These are phyloP conservation scores for Pythium pyrilobum DNA, from an alignment of 352 stramenopile species.

Conservation along the genomic window DNA sequence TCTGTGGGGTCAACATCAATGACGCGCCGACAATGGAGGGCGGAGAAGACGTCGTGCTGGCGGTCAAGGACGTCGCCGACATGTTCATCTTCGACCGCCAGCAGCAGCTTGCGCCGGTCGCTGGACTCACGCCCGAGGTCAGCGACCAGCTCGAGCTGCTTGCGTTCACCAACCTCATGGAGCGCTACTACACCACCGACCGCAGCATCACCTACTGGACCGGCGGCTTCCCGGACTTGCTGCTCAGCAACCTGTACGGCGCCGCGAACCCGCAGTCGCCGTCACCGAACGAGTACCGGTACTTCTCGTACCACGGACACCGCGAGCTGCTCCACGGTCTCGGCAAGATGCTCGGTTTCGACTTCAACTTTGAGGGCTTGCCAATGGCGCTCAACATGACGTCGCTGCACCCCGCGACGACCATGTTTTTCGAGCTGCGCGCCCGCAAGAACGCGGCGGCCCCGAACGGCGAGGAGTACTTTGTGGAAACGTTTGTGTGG, in stretches of 20 bases:
- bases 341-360: conserved; percentile 74
- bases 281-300: conserved; percentile 52
- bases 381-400: conserved; percentile 61
- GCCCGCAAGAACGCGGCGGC: conserved; percentile 16
- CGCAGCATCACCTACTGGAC: conserved; percentile 82
- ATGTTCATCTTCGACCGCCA: conserved; percentile 82
- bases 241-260: conserved; percentile 54
- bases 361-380: conserved; percentile 67
- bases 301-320: conserved; percentile 81
- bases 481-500: conserved; percentile 74
- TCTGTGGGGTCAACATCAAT: conserved; percentile 56
- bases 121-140: conserved; percentile 50
- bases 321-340: conserved; percentile 73
- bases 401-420: conserved; percentile 62
- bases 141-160: conserved; percentile 55
- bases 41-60: conserved; percentile 69
- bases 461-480: conserved; percentile 38
- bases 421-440: conserved; percentile 82
- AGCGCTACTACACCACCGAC: conserved; percentile 78
- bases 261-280: conserved; percentile 44
- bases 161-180: conserved; percentile 81
- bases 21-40: conserved; percentile 48
- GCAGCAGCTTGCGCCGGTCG: conserved; percentile 41
- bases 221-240: conserved; percentile 61
- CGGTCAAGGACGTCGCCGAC: conserved; percentile 78